Conservation (phyloP, 129 eudicot species). For the Flaveria bidentis region DNA sequence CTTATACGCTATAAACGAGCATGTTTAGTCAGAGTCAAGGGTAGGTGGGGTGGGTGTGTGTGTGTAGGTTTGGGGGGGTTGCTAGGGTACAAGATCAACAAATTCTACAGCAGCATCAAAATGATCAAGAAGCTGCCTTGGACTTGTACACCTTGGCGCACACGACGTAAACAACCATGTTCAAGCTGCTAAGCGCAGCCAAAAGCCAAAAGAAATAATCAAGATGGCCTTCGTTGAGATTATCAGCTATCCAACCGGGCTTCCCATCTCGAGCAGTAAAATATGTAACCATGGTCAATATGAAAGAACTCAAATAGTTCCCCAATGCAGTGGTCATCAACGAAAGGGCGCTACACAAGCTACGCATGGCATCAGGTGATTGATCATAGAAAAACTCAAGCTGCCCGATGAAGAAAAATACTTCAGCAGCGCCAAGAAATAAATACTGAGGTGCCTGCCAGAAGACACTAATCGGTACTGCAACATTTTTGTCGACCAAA, state of each 20-base stretch:
- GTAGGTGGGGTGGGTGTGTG: no score
- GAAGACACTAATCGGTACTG: slow-evolving; percentile 36
- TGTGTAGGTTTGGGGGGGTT: no score
- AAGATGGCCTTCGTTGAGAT: slow-evolving; percentile 41
- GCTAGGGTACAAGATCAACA: background rate
- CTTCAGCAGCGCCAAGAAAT: slow-evolving; percentile 43
- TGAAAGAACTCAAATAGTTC: slow-evolving; percentile 42
- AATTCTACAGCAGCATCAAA: background rate
- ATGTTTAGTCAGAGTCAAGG: slow-evolving; percentile 19
- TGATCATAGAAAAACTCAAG: slow-evolving; percentile 44
- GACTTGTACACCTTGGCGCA: slow-evolving; percentile 34
- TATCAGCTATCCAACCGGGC: slow-evolving; percentile 44
- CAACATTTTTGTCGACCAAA: slow-evolving; percentile 18
- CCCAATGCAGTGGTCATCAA: slow-evolving; percentile 39
- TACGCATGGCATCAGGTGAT: slow-evolving; percentile 44
- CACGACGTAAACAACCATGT: slow-evolving; percentile 27
- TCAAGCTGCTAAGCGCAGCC: slow-evolving; percentile 39
- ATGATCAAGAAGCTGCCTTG: slow-evolving; percentile 23
- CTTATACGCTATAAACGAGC: slow-evolving; percentile 22
- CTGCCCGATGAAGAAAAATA: slow-evolving; percentile 41
- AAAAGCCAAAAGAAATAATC: slow-evolving; percentile 48
- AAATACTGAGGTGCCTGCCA: slow-evolving; percentile 49
- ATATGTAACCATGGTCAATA: slow-evolving; percentile 33
- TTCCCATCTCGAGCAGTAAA: slow-evolving; percentile 30
- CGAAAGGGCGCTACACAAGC: slow-evolving; percentile 41